A percentile compares a stretch with the other conserved stretches of the same genome.
Evolutionary conservation across 2,329 filamentous ascomycete species (phyloP).

Genomic region (Dactylonectria macrodidyma): DNA sequence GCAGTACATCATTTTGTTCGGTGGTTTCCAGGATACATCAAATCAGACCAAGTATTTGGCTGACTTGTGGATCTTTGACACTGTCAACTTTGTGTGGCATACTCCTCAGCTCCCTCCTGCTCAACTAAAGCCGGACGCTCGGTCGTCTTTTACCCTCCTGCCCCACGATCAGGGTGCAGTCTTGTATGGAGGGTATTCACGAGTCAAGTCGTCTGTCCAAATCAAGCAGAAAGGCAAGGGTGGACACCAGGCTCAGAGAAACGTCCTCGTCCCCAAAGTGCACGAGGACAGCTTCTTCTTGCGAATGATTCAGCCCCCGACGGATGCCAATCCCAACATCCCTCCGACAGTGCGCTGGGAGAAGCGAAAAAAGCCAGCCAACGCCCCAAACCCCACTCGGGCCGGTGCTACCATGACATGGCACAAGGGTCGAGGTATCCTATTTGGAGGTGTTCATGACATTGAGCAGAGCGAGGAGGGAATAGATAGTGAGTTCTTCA

Average conservation of each 20-base stretch:
- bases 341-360: slow-evolving; percentile 90
- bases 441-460: slow-evolving; percentile 96
- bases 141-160: slow-evolving; percentile 92
- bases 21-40: slow-evolving; percentile 97
- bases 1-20: slow-evolving; percentile 95
- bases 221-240: slow-evolving; percentile 73
- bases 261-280: slow-evolving; percentile 86
- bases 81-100: slow-evolving; percentile 87
- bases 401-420: slow-evolving; percentile 94
- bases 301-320: slow-evolving; percentile 79
- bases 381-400: slow-evolving; percentile 85
- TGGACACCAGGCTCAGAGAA: slow-evolving; percentile 75
- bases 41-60: slow-evolving; percentile 94
- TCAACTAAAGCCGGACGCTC: slow-evolving; percentile 88
- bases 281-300: slow-evolving; percentile 97
- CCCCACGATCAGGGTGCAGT: slow-evolving; percentile 93
- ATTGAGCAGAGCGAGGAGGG: slow-evolving; percentile 93
- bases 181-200: slow-evolving; percentile 93
- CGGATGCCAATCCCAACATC: slow-evolving; percentile 76
- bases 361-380: slow-evolving; percentile 90
- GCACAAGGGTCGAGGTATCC: slow-evolving; percentile 92
- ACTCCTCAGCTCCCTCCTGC: slow-evolving; percentile 81
- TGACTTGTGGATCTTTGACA: slow-evolving; percentile 97
- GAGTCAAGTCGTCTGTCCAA: slow-evolving; percentile 82
- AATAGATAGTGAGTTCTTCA: slow-evolving; percentile 98